Base-by-base conservation (phyloP, 169 alveolate genomes). In the Eimeria sp. region DNA sequence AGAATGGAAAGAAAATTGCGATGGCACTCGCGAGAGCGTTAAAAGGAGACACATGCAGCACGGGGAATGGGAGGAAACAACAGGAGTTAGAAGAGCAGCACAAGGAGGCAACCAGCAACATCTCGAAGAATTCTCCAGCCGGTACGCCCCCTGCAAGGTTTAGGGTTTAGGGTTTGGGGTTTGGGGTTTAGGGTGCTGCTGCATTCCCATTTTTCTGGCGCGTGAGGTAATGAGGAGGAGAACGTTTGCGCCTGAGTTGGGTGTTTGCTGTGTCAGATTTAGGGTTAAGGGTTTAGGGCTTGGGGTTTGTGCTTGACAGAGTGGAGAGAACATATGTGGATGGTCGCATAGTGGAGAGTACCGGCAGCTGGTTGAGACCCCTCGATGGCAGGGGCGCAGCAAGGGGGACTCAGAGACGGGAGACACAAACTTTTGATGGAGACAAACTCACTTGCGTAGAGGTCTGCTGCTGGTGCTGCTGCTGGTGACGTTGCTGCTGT, bases 141-240 rank as follows among this genome's bases (percentile, higher is more conserved):
- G 49, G 89, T 40, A 27, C 43, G 47, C 40, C 11, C 65, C 22
- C 27, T n/a, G 18, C 45, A 45, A 40, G 30, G 67, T 54, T 40
- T 47, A 78, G 67, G 65, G 65, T 78, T 78, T 78, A 47, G 65
- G 89, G 84, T 73, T 27, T 73, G 7, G 84, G 84, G 84, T 73
- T 9, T 73, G 45, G 89, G 89, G 67, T 78, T n/a, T 78, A 78
- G 57, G 89, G 57, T 40, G 11, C 27, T 3, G 75, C 43, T 34
- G 40, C 40, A 34, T 34, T 34, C 40, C 0, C 40, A 34, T 11
- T 65, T 73, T 40, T 5, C n/a, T 5, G 84, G 27, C 30, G 25
- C 0, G 61, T 54, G 61, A 7, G 16, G 61, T 11, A 7, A 11
- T 54, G 61, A 54, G 16, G 1, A 54, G 2, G 61, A 18, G 84